phyloP scores from a whole-genome alignment of 768 basidiomycete genomes.

The Trametopsis cervina region DNA sequence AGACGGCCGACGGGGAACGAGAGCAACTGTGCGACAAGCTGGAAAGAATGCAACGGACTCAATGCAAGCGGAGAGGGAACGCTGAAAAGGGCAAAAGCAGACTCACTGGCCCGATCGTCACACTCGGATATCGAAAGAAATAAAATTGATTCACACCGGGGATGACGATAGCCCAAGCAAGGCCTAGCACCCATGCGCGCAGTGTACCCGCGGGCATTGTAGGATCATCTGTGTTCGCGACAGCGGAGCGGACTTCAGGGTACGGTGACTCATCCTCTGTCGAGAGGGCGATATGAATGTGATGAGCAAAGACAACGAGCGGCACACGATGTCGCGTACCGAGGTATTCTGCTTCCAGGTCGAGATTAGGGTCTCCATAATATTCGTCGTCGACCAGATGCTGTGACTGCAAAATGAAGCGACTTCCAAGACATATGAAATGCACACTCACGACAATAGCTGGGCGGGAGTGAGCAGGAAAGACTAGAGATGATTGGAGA shows the following conservation, averaged over 20 bases:
- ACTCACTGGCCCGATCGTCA: slow-evolving; percentile 22
- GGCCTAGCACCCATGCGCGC: slow-evolving; percentile 31
- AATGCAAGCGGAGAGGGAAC: slow-evolving; percentile 3
- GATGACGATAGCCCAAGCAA: slow-evolving; percentile 48
- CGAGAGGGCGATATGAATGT: background rate
- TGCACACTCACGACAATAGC: slow-evolving; percentile 9
- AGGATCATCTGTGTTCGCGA: slow-evolving; percentile 42
- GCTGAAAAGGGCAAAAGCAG: background rate
- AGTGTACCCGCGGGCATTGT: slow-evolving; percentile 30
- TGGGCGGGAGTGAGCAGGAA: background rate
- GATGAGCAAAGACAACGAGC: too few relatives aligned
- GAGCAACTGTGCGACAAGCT: slow-evolving; percentile 61
- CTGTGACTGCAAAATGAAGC: slow-evolving; percentile 1
- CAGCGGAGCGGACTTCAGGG: slow-evolving; percentile 47
- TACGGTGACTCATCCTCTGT: slow-evolving; percentile 45
- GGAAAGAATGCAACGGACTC: slow-evolving; percentile 13
- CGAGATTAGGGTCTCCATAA: slow-evolving; percentile 13
- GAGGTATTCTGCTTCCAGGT: slow-evolving; percentile 12
- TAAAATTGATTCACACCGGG: slow-evolving; percentile 77
- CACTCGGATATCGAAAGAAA: slow-evolving; percentile 58
- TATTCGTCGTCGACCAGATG: slow-evolving; percentile 6
- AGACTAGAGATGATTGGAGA: background rate
- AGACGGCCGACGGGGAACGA: slow-evolving; percentile 58
- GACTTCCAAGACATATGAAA: background rate
- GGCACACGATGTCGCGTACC: slow-evolving; percentile 1